Evolutionary conservation across 768 basidiomycete species (phyloP), one percentile per base, ranked within the genome.

Genomic region (Amanita muscaria): DNA sequence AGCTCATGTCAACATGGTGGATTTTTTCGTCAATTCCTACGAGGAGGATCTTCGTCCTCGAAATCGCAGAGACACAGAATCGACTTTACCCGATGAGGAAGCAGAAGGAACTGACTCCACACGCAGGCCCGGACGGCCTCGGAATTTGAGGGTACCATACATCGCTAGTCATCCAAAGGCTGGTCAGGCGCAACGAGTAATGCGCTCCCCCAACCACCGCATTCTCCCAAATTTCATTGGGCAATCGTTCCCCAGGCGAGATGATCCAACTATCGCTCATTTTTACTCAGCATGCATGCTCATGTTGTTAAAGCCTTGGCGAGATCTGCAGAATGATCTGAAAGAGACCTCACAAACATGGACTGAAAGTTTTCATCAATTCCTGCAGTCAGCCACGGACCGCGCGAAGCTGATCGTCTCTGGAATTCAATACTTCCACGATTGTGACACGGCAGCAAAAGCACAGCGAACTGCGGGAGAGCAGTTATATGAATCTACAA

Each of bases 271-370:
- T 0, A 27, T 24, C 2, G 24, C 49, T 1, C 22, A 49, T 0
- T 59, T 66, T 11, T 73, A 68, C 35, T 64, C 52, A 25, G 68
- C 69, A 4, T 54, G 40, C 2, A 66, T 67, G 52, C 49, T 71
- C 0, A 39, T 61, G 31, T 52, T 70, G 2, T 46, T 71, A 5
- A 62, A 63, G 35, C 69, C 69, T 1, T 73, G 68, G 71, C 44
- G 59, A 0, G 22, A 47, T 12, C 1, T 66, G 0, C 12, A 37
- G 2, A 33, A 10, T 1, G 64, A 67, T 42, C 53, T 69, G 1
- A 62, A 59, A 37, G 1, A 2, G 0, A 5, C 8, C 0, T 6
- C 32, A 3, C 22, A 54, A 31, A 48, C 54, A 2, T 69, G 66
- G 59, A n/a, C 23, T 6, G 27, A 29, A 6, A 12, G 7, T 6